Evolutionary conservation across 805 yeast species (phyloP).

Genomic region (Brettanomyces anomalus): DNA sequence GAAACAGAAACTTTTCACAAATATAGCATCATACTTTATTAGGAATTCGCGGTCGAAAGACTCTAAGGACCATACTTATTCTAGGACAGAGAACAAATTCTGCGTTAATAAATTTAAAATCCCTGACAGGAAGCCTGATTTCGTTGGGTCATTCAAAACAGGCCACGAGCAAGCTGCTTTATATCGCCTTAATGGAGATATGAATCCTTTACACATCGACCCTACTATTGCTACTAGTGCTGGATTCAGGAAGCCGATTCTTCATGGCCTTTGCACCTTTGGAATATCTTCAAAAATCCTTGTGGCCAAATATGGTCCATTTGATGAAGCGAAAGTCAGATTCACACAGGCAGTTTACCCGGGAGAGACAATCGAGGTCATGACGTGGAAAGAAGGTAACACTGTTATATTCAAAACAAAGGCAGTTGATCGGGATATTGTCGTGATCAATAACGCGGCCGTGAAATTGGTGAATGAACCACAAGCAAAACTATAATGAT

Average conservation of each 20-base stretch:
- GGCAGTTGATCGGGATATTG: constrained; percentile 66
- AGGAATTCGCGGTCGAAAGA: constrained; percentile 62
- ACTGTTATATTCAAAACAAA: constrained; percentile 71
- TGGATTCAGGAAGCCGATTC: constrained; percentile 75
- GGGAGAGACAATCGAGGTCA: constrained; percentile 76
- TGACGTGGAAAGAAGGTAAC: constrained; percentile 76
- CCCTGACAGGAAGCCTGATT: constrained; percentile 49
- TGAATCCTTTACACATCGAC: constrained; percentile 92
- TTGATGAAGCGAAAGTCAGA: constrained; percentile 79
- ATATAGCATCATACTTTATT: constrained; percentile 78
- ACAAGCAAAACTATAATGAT: constrained; percentile 2
- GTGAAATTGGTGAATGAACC: constrained; percentile 38
- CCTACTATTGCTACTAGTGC: constrained; percentile 85
- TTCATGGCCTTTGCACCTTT: constrained; percentile 85
- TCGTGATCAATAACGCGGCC: constrained; percentile 85
- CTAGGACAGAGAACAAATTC: constrained; percentile 40
- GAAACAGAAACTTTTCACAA: constrained; percentile 65
- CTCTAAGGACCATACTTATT: constrained; percentile 34
- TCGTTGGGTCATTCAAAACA: constrained; percentile 48
- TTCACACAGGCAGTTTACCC: constrained; percentile 91
- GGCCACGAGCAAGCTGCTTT: constrained; percentile 73
- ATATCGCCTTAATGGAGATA: constrained; percentile 88
- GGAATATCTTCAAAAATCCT: constrained; percentile 76
- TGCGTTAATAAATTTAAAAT: constrained; percentile 56
- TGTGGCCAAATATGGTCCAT: constrained; percentile 71